phyloP scores from a whole-genome alignment of 768 basidiomycete species.

The Serendipita indica region DNA sequence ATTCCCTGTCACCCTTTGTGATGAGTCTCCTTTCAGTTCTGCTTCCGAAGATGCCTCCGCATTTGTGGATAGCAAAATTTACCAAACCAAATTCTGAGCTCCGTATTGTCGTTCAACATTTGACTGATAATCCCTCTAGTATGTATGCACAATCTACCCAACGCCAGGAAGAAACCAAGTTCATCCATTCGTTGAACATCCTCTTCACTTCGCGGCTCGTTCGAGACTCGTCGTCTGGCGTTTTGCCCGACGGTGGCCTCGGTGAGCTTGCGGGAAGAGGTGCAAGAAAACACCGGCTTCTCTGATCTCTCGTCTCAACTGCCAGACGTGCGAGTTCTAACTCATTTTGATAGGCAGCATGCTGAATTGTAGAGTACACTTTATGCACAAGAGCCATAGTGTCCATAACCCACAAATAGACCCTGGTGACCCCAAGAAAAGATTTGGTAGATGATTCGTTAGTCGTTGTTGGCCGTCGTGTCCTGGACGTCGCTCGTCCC shows the following conservation, averaged over 20 bases:
- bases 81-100: slow-evolving; percentile 4
- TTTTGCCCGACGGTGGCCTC: neutral
- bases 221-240: neutral
- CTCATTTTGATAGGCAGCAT: neutral
- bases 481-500: neutral
- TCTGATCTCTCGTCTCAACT: neutral
- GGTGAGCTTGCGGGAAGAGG: neutral
- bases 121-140: neutral
- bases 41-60: slow-evolving; percentile 4
- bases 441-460: neutral
- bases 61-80: slow-evolving; percentile 2
- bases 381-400: neutral
- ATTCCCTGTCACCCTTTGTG: neutral
- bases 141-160: neutral
- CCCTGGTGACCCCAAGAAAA: neutral
- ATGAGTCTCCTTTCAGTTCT: slow-evolving; percentile 8
- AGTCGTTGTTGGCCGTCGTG: neutral
- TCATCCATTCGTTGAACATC: slow-evolving; percentile 9
- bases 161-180: slow-evolving; percentile 4
- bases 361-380: neutral
- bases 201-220: neutral
- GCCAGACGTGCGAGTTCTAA: neutral
- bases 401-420: neutral
- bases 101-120: neutral
- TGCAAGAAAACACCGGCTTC: slow-evolving; percentile 9